These are phyloP conservation scores for Vitis hybrid DNA, from an alignment of 177 flowering plant genomes.

Conservation along the genomic window DNA sequence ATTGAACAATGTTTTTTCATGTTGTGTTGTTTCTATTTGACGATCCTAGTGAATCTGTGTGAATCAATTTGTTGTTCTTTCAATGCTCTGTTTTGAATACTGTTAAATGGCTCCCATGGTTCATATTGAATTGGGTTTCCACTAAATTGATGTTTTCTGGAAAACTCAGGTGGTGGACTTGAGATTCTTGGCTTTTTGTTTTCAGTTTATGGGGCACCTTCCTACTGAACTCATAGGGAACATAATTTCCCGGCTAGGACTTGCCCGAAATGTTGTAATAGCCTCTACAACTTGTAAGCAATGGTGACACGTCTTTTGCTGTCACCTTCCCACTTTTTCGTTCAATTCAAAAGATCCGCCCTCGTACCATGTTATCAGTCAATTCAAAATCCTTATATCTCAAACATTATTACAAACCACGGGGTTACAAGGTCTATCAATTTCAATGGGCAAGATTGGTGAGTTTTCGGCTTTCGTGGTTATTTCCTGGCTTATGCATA, in stretches of 20 bases:
- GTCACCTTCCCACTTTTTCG: conserved; percentile 69
- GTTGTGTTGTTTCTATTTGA: too few species aligned
- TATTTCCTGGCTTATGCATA: conserved; percentile 67
- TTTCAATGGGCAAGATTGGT: conserved; percentile 77
- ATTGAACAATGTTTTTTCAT: too few species aligned
- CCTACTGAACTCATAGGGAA: conserved; percentile 93
- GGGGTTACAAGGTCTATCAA: conserved; percentile 65
- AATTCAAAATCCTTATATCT: conserved; percentile 70
- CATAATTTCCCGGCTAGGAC: conserved; percentile 72
- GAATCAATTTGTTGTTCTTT: too few species aligned
- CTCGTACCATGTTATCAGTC: conserved; percentile 47
- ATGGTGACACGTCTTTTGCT: conserved; percentile 78
- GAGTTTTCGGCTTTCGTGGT: conserved; percentile 87
- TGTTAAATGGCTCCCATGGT: too few species aligned
- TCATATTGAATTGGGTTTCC: too few species aligned
- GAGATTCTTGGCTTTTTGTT: too few species aligned
- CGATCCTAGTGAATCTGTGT: too few species aligned
- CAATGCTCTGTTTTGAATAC: too few species aligned
- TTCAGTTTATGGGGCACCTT: conserved; percentile 56
- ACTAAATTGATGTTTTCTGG: too few species aligned
- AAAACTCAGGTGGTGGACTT: too few species aligned
- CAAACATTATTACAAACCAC: conserved; percentile 64
- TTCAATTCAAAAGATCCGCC: conserved; percentile 81
- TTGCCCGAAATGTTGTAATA: conserved; percentile 87
- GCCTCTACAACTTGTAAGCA: conserved; percentile 83